Percentiles rank a stretch among this genome's conserved stretches.
Conservation (phyloP, 257 asterid species). For the Jacaranda mimosifolia region DNA sequence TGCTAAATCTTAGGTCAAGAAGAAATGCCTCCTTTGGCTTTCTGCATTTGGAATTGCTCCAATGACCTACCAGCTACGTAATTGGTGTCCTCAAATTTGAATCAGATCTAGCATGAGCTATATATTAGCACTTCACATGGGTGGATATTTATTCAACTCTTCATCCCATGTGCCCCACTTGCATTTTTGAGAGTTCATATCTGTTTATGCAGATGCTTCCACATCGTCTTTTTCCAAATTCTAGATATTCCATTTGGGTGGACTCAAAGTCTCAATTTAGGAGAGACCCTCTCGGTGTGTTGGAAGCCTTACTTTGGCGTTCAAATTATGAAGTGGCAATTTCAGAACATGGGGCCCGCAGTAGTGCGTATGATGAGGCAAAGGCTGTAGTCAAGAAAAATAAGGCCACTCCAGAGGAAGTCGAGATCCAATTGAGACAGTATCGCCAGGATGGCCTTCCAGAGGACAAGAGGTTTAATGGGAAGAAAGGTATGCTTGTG, state of each 20-base stretch:
- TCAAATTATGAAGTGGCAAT: constrained; percentile 81
- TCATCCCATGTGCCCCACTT: background rate
- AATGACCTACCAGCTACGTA: background rate
- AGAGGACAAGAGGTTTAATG: constrained; percentile 89
- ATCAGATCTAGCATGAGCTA: background rate
- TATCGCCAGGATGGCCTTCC: constrained; percentile 89
- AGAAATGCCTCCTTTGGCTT: constrained; percentile 1
- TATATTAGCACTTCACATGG: constrained; percentile 19
- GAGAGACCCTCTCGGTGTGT: constrained; percentile 93
- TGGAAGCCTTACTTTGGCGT: constrained; percentile 96
- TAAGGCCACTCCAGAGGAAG: constrained; percentile 97
- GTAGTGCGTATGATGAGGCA: constrained; percentile 98
- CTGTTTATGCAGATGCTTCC: constrained; percentile 83
- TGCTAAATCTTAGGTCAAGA: constrained; percentile 18
- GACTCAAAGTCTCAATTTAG: constrained; percentile 97
- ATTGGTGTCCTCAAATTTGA: background rate
- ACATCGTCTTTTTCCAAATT: constrained; percentile 95
- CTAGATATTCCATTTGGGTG: constrained; percentile 95
- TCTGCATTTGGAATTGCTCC: background rate
- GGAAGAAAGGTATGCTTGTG: constrained; percentile 83
- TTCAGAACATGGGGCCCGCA: constrained; percentile 99
- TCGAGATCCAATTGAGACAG: constrained; percentile 82
- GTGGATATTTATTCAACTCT: background rate
- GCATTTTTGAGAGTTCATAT: constrained; percentile 17
- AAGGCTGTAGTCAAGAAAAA: constrained; percentile 95